Conservation (phyloP, 176 grass and related monocot genomes). For the Bromus sterilis region DNA sequence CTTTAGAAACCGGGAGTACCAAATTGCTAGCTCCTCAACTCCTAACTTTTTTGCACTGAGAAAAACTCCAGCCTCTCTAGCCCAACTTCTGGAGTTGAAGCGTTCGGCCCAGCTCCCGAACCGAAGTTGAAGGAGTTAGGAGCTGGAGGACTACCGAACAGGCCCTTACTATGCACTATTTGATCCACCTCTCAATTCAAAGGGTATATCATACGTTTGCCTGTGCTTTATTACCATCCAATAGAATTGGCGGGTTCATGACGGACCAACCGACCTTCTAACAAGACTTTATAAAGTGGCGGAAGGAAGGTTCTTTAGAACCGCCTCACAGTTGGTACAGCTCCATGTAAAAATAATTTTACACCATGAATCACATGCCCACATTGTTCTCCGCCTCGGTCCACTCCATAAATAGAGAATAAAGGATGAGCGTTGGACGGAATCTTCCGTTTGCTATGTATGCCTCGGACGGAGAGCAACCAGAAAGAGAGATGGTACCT, state of each 20-base stretch:
- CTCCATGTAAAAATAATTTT: background rate
- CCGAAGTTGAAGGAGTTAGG: too few relatives aligned
- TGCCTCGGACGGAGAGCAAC: background rate
- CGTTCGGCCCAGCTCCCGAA: too few relatives aligned
- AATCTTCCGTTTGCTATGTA: background rate
- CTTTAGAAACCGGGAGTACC: too few relatives aligned
- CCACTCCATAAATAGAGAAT: background rate
- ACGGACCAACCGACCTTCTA: background rate
- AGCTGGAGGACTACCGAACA: too few relatives aligned
- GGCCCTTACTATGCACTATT: background rate
- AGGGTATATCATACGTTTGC: background rate
- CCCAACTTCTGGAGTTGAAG: too few relatives aligned
- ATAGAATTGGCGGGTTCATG: background rate
- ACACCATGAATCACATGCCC: background rate
- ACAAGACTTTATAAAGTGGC: background rate
- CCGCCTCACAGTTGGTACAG: background rate
- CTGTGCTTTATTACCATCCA: background rate
- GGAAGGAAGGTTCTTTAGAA: background rate
- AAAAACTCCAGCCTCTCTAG: too few relatives aligned
- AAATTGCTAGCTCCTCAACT: too few relatives aligned
- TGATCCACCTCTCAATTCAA: background rate
- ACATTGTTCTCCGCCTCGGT: background rate
- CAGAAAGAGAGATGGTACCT: slow-evolving; percentile 17
- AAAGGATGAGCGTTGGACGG: background rate
- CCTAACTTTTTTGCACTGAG: too few relatives aligned